phyloP scores from a whole-genome alignment of 345 rosid species.

The Triadica sebifera region DNA sequence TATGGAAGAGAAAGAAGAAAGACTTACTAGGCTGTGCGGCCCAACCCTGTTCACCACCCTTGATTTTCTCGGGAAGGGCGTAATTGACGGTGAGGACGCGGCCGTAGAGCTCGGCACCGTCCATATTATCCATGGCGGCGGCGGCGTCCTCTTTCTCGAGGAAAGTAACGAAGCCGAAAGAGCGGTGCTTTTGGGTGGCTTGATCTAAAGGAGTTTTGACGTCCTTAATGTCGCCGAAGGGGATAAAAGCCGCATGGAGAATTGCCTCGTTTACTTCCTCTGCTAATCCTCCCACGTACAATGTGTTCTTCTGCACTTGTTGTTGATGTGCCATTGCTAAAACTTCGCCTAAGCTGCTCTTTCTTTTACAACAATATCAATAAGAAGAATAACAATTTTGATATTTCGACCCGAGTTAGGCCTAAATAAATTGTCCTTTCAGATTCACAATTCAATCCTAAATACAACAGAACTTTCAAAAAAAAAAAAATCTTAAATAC shows the following conservation, averaged over 20 bases:
- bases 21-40: conserved; percentile 97
- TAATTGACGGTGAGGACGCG: conserved; percentile 96
- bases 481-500: too few species aligned
- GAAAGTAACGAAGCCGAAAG: conserved; percentile 97
- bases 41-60: conserved; percentile 99
- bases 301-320: conserved; percentile 89
- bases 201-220: conserved; percentile 94
- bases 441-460: too few species aligned
- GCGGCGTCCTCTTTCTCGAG: conserved; percentile 84
- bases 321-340: conserved; percentile 13
- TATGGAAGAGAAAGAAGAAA: neutral
- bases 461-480: too few species aligned
- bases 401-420: too few species aligned
- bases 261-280: conserved; percentile 95
- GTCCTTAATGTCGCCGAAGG: conserved; percentile 96
- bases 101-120: conserved; percentile 96
- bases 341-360: neutral
- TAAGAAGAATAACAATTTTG: too few species aligned
- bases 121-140: conserved; percentile 98
- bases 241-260: conserved; percentile 90
- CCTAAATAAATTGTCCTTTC: neutral
- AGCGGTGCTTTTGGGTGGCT: conserved; percentile 97
- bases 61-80: conserved; percentile 90
- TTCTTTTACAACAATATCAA: too few species aligned
- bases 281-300: conserved; percentile 92